Evolutionary conservation across 2,329 filamentous ascomycete genomes (phyloP).

Genomic region (Penicillium sp.): DNA sequence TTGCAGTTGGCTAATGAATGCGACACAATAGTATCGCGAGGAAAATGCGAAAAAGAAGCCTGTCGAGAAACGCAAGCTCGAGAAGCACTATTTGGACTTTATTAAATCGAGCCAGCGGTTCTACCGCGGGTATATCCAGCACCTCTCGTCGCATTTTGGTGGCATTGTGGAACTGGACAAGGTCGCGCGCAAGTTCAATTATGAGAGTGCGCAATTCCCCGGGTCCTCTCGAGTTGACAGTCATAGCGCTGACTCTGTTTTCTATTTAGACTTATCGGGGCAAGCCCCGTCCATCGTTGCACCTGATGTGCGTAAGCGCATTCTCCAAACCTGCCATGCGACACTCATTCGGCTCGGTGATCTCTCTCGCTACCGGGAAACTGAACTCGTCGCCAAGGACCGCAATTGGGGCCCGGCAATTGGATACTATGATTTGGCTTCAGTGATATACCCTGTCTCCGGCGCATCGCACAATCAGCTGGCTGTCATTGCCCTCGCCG

Average conservation of each 20-base stretch:
- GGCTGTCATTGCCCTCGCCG: slow-evolving; percentile 73
- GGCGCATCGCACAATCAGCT: slow-evolving; percentile 86
- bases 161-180: slow-evolving; percentile 56
- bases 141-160: slow-evolving; percentile 59
- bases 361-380: slow-evolving; percentile 76
- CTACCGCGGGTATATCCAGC: slow-evolving; percentile 80
- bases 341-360: slow-evolving; percentile 86
- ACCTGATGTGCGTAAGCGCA: slow-evolving; percentile 51
- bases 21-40: slow-evolving; percentile 44
- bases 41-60: slow-evolving; percentile 50
- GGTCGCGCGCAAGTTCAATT: slow-evolving; percentile 50
- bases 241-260: background rate
- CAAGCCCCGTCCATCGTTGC: slow-evolving; percentile 47
- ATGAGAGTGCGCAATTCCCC: slow-evolving; percentile 41
- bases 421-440: slow-evolving; percentile 79
- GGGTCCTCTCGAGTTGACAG: background rate
- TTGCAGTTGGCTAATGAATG: slow-evolving; percentile 6
- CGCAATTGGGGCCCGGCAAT: slow-evolving; percentile 74
- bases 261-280: slow-evolving; percentile 39
- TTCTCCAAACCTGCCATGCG: slow-evolving; percentile 72
- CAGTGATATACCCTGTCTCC: slow-evolving; percentile 69
- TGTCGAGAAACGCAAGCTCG: slow-evolving; percentile 68
- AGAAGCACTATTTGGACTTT: slow-evolving; percentile 76
- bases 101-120: slow-evolving; percentile 84
- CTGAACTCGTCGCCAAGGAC: slow-evolving; percentile 66